Conservation (phyloP, 148 eudicot genomes). For the Cornus kousa region DNA sequence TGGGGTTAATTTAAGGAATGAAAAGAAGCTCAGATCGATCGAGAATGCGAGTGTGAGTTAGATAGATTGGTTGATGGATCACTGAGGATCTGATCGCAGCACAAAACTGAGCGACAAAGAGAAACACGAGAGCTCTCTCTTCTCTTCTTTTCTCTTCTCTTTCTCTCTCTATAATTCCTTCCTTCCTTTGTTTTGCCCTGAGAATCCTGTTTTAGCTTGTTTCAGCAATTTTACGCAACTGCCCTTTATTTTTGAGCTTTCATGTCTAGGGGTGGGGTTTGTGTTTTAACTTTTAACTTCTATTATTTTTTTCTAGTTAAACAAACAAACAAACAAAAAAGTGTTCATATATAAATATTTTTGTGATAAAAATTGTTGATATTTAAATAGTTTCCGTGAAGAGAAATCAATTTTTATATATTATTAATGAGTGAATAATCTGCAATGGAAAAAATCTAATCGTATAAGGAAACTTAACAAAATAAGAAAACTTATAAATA, state of each 20-base stretch:
- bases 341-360: too few relatives aligned
- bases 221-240: not conserved
- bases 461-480: too few relatives aligned
- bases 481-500: too few relatives aligned
- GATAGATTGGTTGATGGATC: constrained; percentile 8
- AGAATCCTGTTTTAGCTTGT: not conserved
- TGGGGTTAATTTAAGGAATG: not conserved
- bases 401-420: too few relatives aligned
- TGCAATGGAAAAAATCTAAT: too few relatives aligned
- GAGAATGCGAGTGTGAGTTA: not conserved
- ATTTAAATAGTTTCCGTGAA: too few relatives aligned
- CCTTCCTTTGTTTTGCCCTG: not conserved
- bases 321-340: too few relatives aligned
- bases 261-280: too few relatives aligned
- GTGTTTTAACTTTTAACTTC: too few relatives aligned
- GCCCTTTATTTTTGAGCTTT: not conserved
- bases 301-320: too few relatives aligned
- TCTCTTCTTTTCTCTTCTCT: not conserved
- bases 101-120: not conserved
- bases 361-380: too few relatives aligned
- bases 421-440: too few relatives aligned
- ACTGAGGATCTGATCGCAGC: constrained; percentile 10
- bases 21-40: not conserved
- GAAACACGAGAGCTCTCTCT: not conserved
- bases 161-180: not conserved